Evolutionary conservation across 2,329 filamentous ascomycete genomes (phyloP).

Genomic region (Curvularia spicifera): DNA sequence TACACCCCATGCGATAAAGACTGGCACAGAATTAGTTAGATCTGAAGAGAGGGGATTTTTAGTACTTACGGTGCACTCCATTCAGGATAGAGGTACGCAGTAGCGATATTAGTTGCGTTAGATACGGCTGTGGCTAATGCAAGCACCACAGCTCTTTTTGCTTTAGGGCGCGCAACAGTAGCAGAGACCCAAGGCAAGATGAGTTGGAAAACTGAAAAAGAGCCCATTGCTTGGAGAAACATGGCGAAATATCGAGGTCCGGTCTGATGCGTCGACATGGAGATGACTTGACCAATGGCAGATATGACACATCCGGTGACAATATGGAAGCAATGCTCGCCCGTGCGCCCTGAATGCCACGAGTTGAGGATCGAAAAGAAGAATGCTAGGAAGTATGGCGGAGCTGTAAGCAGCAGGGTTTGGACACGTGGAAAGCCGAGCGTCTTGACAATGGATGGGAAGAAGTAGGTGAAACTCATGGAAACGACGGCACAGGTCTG

Average conservation of each 20-base stretch:
- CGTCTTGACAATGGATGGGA: slow-evolving; percentile 66
- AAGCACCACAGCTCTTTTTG: slow-evolving; percentile 42
- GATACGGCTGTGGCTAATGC: slow-evolving; percentile 44
- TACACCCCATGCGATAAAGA: slow-evolving; percentile 33
- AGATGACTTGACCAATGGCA: slow-evolving; percentile 34
- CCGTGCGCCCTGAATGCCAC: slow-evolving; percentile 60
- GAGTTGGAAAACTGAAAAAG: slow-evolving; percentile 37
- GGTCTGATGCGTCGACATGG: slow-evolving; percentile 57
- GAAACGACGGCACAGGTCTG: slow-evolving; percentile 59
- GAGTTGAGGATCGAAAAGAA: slow-evolving; percentile 63
- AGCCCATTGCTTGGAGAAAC: slow-evolving; percentile 54
- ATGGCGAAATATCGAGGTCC: slow-evolving; percentile 67
- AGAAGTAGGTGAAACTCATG: slow-evolving; percentile 66
- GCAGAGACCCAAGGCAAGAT: slow-evolving; percentile 45
- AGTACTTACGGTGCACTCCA: slow-evolving; percentile 25
- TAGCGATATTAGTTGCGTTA: slow-evolving; percentile 48
- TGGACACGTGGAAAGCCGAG: slow-evolving; percentile 61
- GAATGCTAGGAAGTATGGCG: slow-evolving; percentile 65
- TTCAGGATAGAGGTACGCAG: slow-evolving; percentile 29
- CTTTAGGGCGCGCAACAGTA: slow-evolving; percentile 42
- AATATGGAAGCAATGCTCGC: slow-evolving; percentile 60
- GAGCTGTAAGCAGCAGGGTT: slow-evolving; percentile 64
- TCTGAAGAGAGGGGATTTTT: background rate
- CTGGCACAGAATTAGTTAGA: background rate
- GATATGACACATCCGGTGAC: slow-evolving; percentile 26